A percentile compares a stretch with the other conserved stretches of the same genome.
These are phyloP conservation scores for Lepidopterella palustris DNA, from an alignment of 495 filamentous ascomycete species.

Conservation along the genomic window DNA sequence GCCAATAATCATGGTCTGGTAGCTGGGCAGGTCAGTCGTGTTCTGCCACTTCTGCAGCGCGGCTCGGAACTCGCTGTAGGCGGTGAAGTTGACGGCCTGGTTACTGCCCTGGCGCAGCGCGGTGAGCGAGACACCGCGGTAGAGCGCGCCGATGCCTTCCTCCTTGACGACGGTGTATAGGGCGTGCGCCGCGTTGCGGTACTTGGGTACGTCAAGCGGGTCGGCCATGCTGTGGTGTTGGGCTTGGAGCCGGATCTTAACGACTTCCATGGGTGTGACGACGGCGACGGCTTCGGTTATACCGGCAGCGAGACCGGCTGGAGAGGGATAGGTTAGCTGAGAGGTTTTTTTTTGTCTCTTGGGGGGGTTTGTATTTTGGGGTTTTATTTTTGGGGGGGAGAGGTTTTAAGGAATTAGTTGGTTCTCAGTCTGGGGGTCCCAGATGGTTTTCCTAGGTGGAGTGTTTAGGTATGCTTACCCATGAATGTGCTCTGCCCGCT, in stretches of 20 bases:
- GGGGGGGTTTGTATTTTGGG: too few relatives aligned
- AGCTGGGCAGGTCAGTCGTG: slow-evolving; percentile 63
- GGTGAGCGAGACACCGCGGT: slow-evolving; percentile 88
- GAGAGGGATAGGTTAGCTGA: too few relatives aligned
- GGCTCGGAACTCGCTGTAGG: slow-evolving; percentile 89
- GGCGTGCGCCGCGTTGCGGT: slow-evolving; percentile 95
- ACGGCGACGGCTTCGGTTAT: slow-evolving; percentile 94
- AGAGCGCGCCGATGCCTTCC: slow-evolving; percentile 80
- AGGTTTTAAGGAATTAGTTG: too few relatives aligned
- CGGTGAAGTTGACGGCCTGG: slow-evolving; percentile 97
- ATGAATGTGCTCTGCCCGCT: slow-evolving; percentile 75
- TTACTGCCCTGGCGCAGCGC: slow-evolving; percentile 92
- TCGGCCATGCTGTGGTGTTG: slow-evolving; percentile 95
- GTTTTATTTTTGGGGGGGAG: too few relatives aligned
- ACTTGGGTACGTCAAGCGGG: slow-evolving; percentile 85
- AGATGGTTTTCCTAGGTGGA: not conserved
- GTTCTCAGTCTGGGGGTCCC: too few relatives aligned
- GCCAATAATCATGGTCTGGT: slow-evolving; percentile 86
- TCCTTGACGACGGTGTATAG: slow-evolving; percentile 87
- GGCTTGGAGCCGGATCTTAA: slow-evolving; percentile 96
- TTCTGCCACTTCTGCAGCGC: slow-evolving; percentile 59
- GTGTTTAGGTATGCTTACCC: slow-evolving; percentile 42
- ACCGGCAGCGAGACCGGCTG: slow-evolving; percentile 84
- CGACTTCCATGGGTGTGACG: slow-evolving; percentile 97
- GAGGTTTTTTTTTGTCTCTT: too few relatives aligned